Conservation (phyloP, 2,329 filamentous ascomycete species). For the Epichloe glyceriae region DNA sequence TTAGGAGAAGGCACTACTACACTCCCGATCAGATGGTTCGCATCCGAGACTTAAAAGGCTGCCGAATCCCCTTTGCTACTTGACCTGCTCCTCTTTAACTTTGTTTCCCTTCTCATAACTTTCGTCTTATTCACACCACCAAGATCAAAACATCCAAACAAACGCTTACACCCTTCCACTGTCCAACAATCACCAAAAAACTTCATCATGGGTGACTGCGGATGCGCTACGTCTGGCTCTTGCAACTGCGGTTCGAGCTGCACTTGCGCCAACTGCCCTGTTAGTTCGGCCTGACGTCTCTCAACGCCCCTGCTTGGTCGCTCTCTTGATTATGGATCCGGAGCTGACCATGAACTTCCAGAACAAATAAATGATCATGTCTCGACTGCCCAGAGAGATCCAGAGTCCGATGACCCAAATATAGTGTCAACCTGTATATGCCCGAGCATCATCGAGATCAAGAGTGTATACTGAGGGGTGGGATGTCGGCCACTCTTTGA, state of each 20-base stretch:
- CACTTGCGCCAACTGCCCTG: constrained; percentile 30
- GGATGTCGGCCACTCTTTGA: too few species aligned
- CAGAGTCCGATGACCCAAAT: too few species aligned
- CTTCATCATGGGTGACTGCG: constrained; percentile 28
- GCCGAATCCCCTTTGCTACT: not conserved
- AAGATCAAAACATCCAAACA: not conserved
- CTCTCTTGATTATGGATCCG: too few species aligned
- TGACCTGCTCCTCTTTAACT: not conserved
- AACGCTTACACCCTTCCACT: not conserved
- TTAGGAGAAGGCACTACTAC: not conserved
- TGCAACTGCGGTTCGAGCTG: constrained; percentile 29
- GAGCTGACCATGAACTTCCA: too few species aligned
- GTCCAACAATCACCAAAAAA: constrained; percentile 5
- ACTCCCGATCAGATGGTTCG: not conserved
- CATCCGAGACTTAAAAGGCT: not conserved
- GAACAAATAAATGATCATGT: too few species aligned
- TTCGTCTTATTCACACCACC: not conserved
- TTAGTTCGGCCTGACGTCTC: constrained; percentile 15
- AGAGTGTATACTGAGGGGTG: too few species aligned
- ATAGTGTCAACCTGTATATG: too few species aligned
- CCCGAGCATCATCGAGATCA: too few species aligned
- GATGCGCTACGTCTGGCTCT: constrained; percentile 27
- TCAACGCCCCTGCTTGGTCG: not conserved
- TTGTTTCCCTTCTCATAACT: not conserved
- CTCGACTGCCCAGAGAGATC: too few species aligned